phyloP scores from a whole-genome alignment of 2,329 filamentous ascomycete species.

The Anisogramma anomala region DNA sequence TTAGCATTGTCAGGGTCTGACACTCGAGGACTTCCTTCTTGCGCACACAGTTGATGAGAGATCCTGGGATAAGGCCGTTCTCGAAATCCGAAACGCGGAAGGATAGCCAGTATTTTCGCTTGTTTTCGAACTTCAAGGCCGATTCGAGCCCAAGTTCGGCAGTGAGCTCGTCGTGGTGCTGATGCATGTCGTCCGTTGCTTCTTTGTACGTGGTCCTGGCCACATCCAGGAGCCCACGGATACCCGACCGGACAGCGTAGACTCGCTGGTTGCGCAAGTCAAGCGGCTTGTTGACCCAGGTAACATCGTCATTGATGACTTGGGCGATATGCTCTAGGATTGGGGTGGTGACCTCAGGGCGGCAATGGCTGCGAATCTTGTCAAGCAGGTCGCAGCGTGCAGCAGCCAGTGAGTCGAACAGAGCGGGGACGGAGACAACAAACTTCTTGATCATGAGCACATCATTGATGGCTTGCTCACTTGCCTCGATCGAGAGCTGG shows the following conservation, averaged over 20 bases:
- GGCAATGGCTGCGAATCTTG: constrained; percentile 59
- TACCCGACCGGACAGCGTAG: constrained; percentile 45
- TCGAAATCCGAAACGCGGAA: constrained; percentile 53
- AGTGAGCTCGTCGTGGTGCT: constrained; percentile 47
- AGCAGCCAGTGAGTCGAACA: constrained; percentile 57
- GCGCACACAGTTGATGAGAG: constrained; percentile 66
- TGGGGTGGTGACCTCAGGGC: constrained; percentile 45
- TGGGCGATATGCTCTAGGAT: constrained; percentile 54
- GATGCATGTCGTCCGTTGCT: constrained; percentile 56
- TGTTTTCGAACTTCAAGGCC: constrained; percentile 63
- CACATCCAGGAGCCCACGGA: constrained; percentile 79
- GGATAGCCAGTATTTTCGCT: constrained; percentile 69
- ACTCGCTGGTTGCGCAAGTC: constrained; percentile 75
- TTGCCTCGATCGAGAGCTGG: constrained; percentile 52
- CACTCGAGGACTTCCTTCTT: constrained; percentile 74
- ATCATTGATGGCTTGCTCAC: constrained; percentile 75
- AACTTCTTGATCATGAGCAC: constrained; percentile 81
- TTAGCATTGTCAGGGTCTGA: constrained; percentile 73
- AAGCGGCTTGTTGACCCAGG: constrained; percentile 64
- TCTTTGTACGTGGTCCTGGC: constrained; percentile 85
- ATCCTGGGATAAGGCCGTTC: constrained; percentile 44
- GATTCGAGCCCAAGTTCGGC: constrained; percentile 52
- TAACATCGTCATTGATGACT: constrained; percentile 70
- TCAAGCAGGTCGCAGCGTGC: constrained; percentile 53
- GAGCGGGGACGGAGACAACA: constrained; percentile 51